phyloP scores from a whole-genome alignment of 2,329 filamentous ascomycete genomes.

The Talaromyces sp. region DNA sequence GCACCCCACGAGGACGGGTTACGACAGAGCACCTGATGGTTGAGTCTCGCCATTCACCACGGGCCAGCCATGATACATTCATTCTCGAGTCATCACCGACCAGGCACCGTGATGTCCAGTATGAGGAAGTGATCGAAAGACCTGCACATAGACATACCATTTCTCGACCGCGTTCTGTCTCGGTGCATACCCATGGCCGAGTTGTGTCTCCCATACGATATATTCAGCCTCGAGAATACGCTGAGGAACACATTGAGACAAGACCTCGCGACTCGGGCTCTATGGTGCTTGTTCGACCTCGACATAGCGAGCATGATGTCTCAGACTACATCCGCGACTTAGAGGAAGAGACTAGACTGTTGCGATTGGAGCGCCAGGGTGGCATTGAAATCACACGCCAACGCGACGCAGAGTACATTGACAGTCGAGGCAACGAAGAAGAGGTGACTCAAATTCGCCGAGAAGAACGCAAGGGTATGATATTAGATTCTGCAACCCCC shows the following conservation, averaged over 20 bases:
- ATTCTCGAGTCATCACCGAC: constrained; percentile 38
- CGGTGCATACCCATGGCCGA: constrained; percentile 36
- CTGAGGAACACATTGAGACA: constrained; percentile 43
- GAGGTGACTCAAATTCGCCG: constrained; percentile 64
- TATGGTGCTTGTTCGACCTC: constrained; percentile 54
- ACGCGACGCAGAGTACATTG: constrained; percentile 37
- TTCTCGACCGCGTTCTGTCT: constrained; percentile 40
- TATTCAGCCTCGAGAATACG: constrained; percentile 29
- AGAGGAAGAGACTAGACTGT: constrained; percentile 65
- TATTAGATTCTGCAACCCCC: neutral
- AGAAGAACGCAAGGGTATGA: constrained; percentile 88
- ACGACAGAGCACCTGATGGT: constrained; percentile 26
- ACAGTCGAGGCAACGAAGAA: constrained; percentile 45
- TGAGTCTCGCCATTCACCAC: constrained; percentile 27
- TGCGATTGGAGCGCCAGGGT: constrained; percentile 58
- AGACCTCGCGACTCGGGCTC: constrained; percentile 47
- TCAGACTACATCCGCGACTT: constrained; percentile 71
- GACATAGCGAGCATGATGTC: constrained; percentile 64
- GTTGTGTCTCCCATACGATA: constrained; percentile 41
- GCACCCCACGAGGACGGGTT: constrained; percentile 33
- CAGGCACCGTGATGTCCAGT: constrained; percentile 28
- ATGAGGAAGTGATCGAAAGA: constrained; percentile 32
- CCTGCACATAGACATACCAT: constrained; percentile 29
- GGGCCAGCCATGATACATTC: constrained; percentile 33
- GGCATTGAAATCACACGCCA: constrained; percentile 36